Percentiles rank a stretch among this genome's conserved stretches.
phyloP scores from a whole-genome alignment of 2,329 filamentous ascomycete genomes.

The Corinectria fuckeliana region DNA sequence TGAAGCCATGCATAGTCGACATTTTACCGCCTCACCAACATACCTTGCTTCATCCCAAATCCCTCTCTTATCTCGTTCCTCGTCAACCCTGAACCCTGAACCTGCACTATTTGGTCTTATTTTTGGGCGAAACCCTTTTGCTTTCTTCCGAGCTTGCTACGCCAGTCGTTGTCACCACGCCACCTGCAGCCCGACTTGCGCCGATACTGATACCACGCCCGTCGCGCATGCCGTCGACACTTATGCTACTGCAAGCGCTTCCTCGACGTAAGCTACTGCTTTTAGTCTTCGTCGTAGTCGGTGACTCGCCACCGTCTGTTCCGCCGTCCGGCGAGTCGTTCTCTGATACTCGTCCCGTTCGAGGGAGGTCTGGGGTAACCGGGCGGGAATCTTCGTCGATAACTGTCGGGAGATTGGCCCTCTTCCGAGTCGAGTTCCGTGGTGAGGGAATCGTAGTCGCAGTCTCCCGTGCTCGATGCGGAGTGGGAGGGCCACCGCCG shows the following conservation, averaged over 20 bases:
- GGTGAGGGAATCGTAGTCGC: slow-evolving; percentile 24
- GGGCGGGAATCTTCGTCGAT: slow-evolving; percentile 23
- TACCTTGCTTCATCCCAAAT: background rate
- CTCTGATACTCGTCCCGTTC: slow-evolving; percentile 8
- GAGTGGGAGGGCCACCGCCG: slow-evolving; percentile 21
- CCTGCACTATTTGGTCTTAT: slow-evolving; percentile 32
- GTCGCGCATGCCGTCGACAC: slow-evolving; percentile 47
- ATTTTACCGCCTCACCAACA: background rate
- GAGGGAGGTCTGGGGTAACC: slow-evolving; percentile 21
- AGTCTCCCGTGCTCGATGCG: slow-evolving; percentile 41
- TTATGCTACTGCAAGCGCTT: slow-evolving; percentile 46
- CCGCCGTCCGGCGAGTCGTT: slow-evolving; percentile 23
- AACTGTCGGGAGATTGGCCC: slow-evolving; percentile 23
- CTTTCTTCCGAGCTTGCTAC: slow-evolving; percentile 24
- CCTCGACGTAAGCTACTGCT: slow-evolving; percentile 31
- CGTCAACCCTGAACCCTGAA: background rate
- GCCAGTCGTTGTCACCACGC: slow-evolving; percentile 44
- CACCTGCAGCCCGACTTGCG: slow-evolving; percentile 43
- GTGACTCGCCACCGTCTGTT: slow-evolving; percentile 24
- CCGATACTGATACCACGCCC: slow-evolving; percentile 51
- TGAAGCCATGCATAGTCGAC: background rate
- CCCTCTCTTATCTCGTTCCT: background rate
- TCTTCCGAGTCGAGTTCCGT: slow-evolving; percentile 24
- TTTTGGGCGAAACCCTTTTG: slow-evolving; percentile 18
- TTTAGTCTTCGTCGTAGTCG: slow-evolving; percentile 23